Percentiles rank a stretch among this genome's conserved stretches.
phyloP scores from a whole-genome alignment of 768 basidiomycete species.

The Sarcomyxa edulis region DNA sequence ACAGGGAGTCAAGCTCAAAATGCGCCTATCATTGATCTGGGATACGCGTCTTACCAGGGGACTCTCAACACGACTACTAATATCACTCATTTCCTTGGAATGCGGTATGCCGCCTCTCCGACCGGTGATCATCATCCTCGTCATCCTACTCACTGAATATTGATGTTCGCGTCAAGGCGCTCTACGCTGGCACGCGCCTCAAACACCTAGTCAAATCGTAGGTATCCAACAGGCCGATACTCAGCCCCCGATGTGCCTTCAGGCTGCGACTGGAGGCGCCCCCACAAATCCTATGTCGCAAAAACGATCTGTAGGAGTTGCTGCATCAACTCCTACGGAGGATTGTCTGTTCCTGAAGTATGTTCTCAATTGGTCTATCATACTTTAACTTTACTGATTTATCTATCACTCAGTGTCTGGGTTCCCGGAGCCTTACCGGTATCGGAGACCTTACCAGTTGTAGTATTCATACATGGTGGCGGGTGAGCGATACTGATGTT shows the following conservation, averaged over 20 bases:
- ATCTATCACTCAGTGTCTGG: no score
- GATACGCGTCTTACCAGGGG: neutral
- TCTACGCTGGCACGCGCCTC: conserved; percentile 10
- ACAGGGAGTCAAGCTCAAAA: no score
- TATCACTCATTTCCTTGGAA: conserved; percentile 8
- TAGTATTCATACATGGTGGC: conserved; percentile 9
- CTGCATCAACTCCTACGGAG: neutral
- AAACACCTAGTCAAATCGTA: neutral
- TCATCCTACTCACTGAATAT: no score
- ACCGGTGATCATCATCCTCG: no score
- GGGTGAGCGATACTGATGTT: no score
- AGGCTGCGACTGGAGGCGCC: neutral
- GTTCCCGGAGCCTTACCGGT: no score
- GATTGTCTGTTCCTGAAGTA: conserved; percentile 7
- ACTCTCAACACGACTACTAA: conserved; percentile 2
- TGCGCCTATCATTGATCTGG: conserved; percentile 1
- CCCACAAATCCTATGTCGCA: conserved; percentile 1
- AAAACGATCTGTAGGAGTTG: neutral
- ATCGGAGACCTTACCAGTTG: no score
- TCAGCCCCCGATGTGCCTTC: neutral
- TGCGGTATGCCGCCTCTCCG: conserved; percentile 17
- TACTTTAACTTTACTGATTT: no score
- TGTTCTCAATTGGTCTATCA: neutral
- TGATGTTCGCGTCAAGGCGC: no score
- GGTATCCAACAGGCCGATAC: neutral